phyloP scores from a whole-genome alignment of 495 filamentous ascomycete genomes.

The Oidiodendron maius region DNA sequence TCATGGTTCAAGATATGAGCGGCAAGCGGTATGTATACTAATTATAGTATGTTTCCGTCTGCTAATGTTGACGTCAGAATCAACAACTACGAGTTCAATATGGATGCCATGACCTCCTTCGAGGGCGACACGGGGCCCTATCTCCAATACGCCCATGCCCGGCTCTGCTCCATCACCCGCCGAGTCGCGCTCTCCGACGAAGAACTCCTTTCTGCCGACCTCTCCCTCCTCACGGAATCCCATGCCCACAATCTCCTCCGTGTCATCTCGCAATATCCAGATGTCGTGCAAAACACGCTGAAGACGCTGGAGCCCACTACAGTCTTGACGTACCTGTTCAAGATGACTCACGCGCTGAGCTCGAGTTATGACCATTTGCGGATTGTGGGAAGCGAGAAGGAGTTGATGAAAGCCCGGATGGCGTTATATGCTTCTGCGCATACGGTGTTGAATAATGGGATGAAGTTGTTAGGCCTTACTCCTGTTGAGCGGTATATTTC shows the following conservation, averaged over 20 bases:
- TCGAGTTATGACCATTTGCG: conserved; percentile 77
- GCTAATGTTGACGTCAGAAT: conserved; percentile 31
- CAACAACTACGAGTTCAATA: conserved; percentile 59
- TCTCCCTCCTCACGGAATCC: conserved; percentile 50
- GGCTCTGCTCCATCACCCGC: conserved; percentile 56
- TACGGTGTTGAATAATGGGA: conserved; percentile 76
- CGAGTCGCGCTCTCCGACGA: conserved; percentile 43
- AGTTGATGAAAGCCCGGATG: conserved; percentile 70
- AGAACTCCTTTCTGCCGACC: conserved; percentile 50
- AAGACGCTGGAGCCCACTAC: conserved; percentile 61
- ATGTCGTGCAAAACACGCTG: conserved; percentile 56
- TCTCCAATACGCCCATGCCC: conserved; percentile 63
- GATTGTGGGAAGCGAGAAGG: conserved; percentile 67
- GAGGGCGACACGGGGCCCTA: conserved; percentile 68
- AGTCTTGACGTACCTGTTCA: conserved; percentile 77
- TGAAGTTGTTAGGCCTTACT: conserved; percentile 72
- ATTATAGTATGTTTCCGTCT: neutral
- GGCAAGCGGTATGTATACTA: conserved; percentile 46
- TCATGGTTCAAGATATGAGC: conserved; percentile 63
- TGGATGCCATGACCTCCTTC: conserved; percentile 61
- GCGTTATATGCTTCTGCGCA: conserved; percentile 76
- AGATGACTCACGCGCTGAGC: conserved; percentile 80
- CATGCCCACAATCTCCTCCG: conserved; percentile 57
- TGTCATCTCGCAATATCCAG: conserved; percentile 57
- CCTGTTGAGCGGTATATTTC: conserved; percentile 56